Evolutionary conservation across 1,284 basidiomycete species (phyloP), one percentile per base, ranked within the genome.

Genomic region (Pascua sp.): DNA sequence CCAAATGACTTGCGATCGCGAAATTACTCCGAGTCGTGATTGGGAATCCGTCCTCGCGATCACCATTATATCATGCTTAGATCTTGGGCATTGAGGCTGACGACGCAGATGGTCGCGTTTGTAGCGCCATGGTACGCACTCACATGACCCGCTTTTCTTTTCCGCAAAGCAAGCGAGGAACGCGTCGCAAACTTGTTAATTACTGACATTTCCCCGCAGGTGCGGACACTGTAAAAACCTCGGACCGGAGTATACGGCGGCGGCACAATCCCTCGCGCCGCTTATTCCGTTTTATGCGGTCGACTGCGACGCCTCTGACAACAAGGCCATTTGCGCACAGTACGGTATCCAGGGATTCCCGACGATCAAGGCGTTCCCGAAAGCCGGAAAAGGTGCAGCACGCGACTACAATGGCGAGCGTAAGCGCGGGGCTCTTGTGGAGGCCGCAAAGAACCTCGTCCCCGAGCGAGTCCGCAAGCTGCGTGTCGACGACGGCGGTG

Each of bases 311-410:
- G 86, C 83, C n/a, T 82, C 85, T 24, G 79, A 80, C 68, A 95
- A 96, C 78, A 91, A 89, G 73, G 81, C 79, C 8, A 77, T 94
- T 10, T 97, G 93, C 70, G 84, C 84, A 0, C 85, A 91, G 61
- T 89, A 89, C 81, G 84, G 85, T n/a, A 83, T 96, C 17, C 82
- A 92, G 77, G 93, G 94, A 2, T 97, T 94, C 82, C 93, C 94
- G 1, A 96, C 93, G 4, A 81, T 94, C 74, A 97, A 89, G 84
- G 78, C 90, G 8, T 94, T 87, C 78, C 89, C 91, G 12, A 81
- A 85, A 45, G 91, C 89, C 11, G 80, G 77, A 17, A 81, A 85
- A 58, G 74, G 85, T 1, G 78, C 84, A 3, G 82, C 90, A 0
- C 82, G 88, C 62, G 80, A 83, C 51, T 96, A 89, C 71, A 82